Base-by-base conservation (phyloP, 108 stramenopile species). In the Epithemia pelagica region DNA sequence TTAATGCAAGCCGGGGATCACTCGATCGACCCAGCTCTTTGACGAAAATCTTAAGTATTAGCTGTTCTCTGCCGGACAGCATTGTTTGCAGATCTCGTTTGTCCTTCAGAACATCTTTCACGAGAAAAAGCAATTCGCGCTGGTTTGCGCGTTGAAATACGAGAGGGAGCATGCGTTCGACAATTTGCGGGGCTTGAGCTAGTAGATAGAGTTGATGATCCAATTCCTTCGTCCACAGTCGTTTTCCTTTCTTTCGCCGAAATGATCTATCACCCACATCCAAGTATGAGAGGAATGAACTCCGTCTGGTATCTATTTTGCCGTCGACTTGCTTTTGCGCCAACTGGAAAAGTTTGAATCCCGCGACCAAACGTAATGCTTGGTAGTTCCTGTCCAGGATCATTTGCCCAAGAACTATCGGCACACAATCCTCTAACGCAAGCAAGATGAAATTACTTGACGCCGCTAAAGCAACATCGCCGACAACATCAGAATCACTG, bases 11-110 rank as follows among this genome's bases (percentile, higher is more conserved):
- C 22, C 69, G 69, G 8, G 63, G 52, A 58, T 76, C 69, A 2
- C 55, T 52, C 61, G 73, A 75, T 19, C 63, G 61, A 26, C 86
- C 86, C 28, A 90, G 76, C 56, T 83, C 82, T 84, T 83, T 87
- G 54, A 80, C 73, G 15, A 90, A 52, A 0, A 70, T 78, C 68
- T 87, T 87, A 23, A 90, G 64, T 30, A 87, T 83, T 22, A 67
- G 37, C 56, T 83, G 72, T 30, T 79, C 76, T 72, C 72, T 32
- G 61, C 58, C 23, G 71, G 65, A 70, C 19, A 72, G 33, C 64
- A 83, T 61, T 29, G 68, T 62, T 23, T 74, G 61, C 20, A 78
- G 64, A 28, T 58, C 26, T 26, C 22, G 7, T 58, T 23, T 61
- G 32, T 64, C 67, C 33, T 72, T 71, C 24, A 85, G 72, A 58